Evolutionary conservation across 148 eudicot species (phyloP).

Genomic region (Silene latifolia): DNA sequence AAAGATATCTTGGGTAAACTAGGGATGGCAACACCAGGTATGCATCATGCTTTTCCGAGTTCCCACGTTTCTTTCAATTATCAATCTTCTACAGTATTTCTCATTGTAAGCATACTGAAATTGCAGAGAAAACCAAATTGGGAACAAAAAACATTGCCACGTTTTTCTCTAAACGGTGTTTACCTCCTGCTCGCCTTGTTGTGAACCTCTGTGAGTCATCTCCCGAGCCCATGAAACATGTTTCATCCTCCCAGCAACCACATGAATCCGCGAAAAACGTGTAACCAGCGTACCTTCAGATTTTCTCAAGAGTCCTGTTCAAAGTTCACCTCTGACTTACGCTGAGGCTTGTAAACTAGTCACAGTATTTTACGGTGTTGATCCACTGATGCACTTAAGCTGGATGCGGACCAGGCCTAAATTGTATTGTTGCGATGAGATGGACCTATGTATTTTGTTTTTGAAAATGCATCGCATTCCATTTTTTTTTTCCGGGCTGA

Average conservation of each 20-base stretch:
- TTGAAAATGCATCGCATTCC: not conserved
- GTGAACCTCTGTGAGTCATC: conserved; percentile 41
- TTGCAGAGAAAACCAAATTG: conserved; percentile 45
- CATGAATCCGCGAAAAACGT: conserved; percentile 19
- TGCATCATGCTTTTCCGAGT: not conserved
- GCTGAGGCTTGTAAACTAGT: conserved; percentile 10
- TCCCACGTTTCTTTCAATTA: not conserved
- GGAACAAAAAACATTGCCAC: conserved; percentile 54
- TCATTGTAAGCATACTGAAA: not conserved
- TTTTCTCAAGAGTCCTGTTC: not conserved
- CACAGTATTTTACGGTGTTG: not conserved
- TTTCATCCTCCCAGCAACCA: conserved; percentile 29
- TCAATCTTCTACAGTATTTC: not conserved
- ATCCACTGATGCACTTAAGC: not conserved
- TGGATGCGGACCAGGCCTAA: not conserved
- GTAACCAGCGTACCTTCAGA: conserved; percentile 4
- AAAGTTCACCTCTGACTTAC: conserved; percentile 2
- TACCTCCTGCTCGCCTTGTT: conserved; percentile 57
- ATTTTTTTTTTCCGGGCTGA: not conserved
- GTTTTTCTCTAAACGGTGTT: conserved; percentile 81
- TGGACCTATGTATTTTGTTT: not conserved
- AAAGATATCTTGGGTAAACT: conserved; percentile 67
- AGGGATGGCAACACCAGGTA: conserved; percentile 77
- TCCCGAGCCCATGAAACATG: conserved; percentile 41
- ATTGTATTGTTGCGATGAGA: too few species aligned